A percentile compares a stretch with the other conserved stretches of the same genome.
Evolutionary conservation across 1,284 basidiomycete species (phyloP).

Genomic region (Macrocybe sp.): DNA sequence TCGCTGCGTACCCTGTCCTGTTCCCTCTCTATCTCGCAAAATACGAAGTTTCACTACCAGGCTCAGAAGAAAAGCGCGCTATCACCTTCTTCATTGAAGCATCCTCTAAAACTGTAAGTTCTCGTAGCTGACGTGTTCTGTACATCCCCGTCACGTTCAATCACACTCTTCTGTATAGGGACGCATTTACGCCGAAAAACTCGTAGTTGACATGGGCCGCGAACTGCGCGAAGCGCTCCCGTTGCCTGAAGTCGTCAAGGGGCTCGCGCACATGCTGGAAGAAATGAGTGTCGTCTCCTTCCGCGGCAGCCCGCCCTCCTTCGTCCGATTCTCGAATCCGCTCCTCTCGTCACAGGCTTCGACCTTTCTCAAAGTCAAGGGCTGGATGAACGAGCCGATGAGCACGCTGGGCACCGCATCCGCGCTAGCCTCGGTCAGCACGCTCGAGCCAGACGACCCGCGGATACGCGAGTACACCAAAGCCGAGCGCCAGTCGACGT

Average conservation of each 20-base stretch:
- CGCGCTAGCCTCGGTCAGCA: slow-evolving; percentile 12
- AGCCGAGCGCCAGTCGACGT: slow-evolving; percentile 19
- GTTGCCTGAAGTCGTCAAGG: slow-evolving; percentile 5
- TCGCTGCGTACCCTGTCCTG: slow-evolving; percentile 34
- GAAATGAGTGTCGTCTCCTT: slow-evolving; percentile 5
- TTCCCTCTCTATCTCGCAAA: slow-evolving; percentile 35
- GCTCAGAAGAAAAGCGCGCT: slow-evolving; percentile 7
- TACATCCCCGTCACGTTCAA: slow-evolving; percentile 1
- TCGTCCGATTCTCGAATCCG: neutral
- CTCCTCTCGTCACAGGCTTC: neutral
- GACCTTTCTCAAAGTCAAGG: neutral
- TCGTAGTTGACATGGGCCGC: neutral
- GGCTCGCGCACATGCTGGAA: slow-evolving; percentile 7
- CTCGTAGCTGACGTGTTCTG: neutral
- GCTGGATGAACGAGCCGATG: slow-evolving; percentile 20
- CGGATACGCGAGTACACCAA: slow-evolving; percentile 26
- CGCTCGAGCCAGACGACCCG: slow-evolving; percentile 17
- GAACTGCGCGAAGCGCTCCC: slow-evolving; percentile 8
- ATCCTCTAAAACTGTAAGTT: slow-evolving; percentile 15
- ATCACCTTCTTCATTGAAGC: slow-evolving; percentile 29
- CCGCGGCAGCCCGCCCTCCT: neutral
- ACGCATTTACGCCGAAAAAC: slow-evolving; percentile 15
- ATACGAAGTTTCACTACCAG: slow-evolving; percentile 22
- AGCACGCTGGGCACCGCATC: slow-evolving; percentile 4
- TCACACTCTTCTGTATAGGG: slow-evolving; percentile 10